Percentiles rank a stretch among this genome's conserved stretches.
Conservation (phyloP, 148 eudicot genomes). For the Rhododendron griersonianum region DNA sequence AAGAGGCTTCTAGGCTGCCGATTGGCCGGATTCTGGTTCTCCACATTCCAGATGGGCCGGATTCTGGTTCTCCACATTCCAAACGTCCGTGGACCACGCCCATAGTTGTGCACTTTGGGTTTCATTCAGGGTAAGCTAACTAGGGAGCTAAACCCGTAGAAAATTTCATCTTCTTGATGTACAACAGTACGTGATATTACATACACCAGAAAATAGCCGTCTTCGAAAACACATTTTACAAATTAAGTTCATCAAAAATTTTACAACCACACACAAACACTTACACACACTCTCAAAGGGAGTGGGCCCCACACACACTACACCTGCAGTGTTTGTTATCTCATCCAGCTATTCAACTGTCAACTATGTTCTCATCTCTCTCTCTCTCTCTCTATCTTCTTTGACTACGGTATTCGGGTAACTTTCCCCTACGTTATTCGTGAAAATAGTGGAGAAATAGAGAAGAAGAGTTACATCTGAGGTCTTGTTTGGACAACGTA, state of each 20-base stretch:
- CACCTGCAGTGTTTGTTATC: no score
- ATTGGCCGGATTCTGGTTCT: not conserved
- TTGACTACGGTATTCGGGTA: not conserved
- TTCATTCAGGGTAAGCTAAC: not conserved
- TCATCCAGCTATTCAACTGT: not conserved
- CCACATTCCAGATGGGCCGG: no score
- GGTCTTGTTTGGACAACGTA: conserved; percentile 97
- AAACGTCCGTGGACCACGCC: not conserved
- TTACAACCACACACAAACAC: no score
- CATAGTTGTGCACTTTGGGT: not conserved
- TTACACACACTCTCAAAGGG: no score
- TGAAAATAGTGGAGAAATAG: not conserved
- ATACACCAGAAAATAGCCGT: not conserved
- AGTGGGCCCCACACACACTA: no score
- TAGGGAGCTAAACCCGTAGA: not conserved
- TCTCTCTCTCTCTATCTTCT: not conserved
- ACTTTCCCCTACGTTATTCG: not conserved
- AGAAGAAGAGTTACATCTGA: conserved; percentile 57
- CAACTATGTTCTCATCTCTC: not conserved
- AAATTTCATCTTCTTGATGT: not conserved
- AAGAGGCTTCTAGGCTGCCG: not conserved
- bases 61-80: not conserved
- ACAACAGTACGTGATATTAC: not conserved
- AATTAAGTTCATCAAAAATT: not conserved
- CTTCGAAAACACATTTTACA: not conserved